These are phyloP conservation scores for Naegleria lovaniensis DNA, from an alignment of 208 protist genomes.

Conservation along the genomic window DNA sequence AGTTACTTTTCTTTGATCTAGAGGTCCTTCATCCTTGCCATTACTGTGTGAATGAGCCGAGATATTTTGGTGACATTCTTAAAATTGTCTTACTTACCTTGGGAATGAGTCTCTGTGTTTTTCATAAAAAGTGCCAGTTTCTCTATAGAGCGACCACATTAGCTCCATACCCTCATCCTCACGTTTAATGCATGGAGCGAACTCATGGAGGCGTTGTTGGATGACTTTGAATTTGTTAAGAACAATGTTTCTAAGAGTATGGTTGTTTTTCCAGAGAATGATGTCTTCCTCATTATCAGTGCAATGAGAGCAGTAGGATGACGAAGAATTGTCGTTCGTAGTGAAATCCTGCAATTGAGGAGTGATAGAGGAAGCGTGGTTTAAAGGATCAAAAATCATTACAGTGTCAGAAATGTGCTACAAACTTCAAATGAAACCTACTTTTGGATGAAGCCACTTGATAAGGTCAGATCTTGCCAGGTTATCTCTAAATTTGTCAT, in stretches of 20 bases:
- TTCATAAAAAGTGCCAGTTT: background rate
- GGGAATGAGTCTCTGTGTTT: slow-evolving; percentile 15
- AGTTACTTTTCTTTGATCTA: background rate
- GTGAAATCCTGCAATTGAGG: background rate
- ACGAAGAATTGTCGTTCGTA: background rate
- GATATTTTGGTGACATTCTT: too few relatives aligned
- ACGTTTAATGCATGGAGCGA: background rate
- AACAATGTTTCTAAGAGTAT: background rate
- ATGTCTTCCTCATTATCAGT: background rate
- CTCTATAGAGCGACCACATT: background rate
- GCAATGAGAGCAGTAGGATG: background rate
- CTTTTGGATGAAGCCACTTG: background rate
- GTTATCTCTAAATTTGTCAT: background rate
- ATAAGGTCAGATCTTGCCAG: background rate
- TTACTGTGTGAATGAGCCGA: too few relatives aligned
- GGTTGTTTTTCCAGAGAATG: background rate
- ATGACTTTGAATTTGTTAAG: background rate
- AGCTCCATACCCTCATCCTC: background rate
- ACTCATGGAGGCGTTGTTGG: background rate
- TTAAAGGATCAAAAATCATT: background rate
- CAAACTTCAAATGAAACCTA: background rate
- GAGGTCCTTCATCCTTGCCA: background rate
- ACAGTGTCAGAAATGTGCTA: background rate
- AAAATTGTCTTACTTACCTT: too few relatives aligned
- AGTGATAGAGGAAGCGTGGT: background rate